Percentiles rank a stretch among this genome's conserved stretches.
Evolutionary conservation across 208 protist species (phyloP).

Genomic region (Leptomonas seymouri): DNA sequence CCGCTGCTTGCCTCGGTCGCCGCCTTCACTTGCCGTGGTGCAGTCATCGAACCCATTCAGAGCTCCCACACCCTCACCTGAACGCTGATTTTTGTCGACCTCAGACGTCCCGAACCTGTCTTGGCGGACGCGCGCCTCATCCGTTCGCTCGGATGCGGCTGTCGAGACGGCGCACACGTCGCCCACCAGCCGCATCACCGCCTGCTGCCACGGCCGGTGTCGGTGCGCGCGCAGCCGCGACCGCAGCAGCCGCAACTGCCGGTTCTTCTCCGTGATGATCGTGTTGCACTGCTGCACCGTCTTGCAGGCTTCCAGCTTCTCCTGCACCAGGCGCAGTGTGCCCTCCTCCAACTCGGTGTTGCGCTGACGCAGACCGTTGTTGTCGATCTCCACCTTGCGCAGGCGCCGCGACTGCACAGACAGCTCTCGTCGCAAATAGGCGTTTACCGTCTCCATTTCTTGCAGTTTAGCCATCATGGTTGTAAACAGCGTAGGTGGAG

Average conservation of each 20-base stretch:
- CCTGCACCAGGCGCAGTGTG: conserved; percentile 54
- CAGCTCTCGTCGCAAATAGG: conserved; percentile 75
- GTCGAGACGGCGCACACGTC: conserved; percentile 76
- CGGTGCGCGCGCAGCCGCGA: conserved; percentile 80
- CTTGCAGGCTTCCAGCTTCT: conserved; percentile 78
- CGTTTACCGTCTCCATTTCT: conserved; percentile 78
- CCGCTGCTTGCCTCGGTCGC: background rate
- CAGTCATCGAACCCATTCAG: background rate
- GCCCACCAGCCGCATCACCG: conserved; percentile 73
- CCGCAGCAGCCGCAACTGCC: conserved; percentile 70
- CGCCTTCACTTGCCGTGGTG: background rate
- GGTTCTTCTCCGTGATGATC: conserved; percentile 53
- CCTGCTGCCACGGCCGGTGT: conserved; percentile 79
- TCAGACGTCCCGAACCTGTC: conserved; percentile 28
- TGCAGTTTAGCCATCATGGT: conserved; percentile 74
- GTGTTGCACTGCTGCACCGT: conserved; percentile 77
- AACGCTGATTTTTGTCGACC: conserved; percentile 1
- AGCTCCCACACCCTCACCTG: background rate
- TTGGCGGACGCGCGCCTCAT: conserved; percentile 52
- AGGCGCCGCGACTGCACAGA: conserved; percentile 68
- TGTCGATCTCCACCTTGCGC: conserved; percentile 66
- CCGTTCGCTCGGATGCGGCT: conserved; percentile 46
- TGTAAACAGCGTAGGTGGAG: conserved; percentile 50
- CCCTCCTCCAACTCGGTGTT: conserved; percentile 50
- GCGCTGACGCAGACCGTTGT: conserved; percentile 56